phyloP scores from a whole-genome alignment of 306 rosid genomes.

The Echinosophora koreensis region DNA sequence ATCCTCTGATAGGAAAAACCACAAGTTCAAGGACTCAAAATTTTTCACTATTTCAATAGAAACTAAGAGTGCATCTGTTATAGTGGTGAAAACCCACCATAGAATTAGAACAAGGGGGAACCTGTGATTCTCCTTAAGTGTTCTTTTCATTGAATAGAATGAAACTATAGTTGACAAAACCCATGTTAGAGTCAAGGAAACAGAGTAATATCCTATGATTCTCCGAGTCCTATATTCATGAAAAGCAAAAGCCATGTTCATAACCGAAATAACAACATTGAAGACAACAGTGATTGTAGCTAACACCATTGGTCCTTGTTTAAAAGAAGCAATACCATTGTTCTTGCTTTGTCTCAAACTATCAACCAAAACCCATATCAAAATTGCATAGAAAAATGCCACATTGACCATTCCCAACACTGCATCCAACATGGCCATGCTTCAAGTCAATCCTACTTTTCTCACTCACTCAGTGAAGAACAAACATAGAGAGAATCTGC shows the following conservation, averaged over 20 bases:
- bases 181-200: slow-evolving; percentile 67
- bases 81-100: slow-evolving; percentile 73
- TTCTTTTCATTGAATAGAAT: slow-evolving; percentile 50
- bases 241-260: slow-evolving; percentile 57
- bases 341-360: slow-evolving; percentile 50
- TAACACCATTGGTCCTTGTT: slow-evolving; percentile 36
- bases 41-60: slow-evolving; percentile 45
- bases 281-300: slow-evolving; percentile 43
- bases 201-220: slow-evolving; percentile 39
- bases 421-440: slow-evolving; percentile 48
- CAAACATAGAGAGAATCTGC: neutral
- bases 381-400: slow-evolving; percentile 57
- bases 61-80: slow-evolving; percentile 46
- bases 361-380: slow-evolving; percentile 66
- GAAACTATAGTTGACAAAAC: slow-evolving; percentile 61
- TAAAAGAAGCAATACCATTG: neutral
- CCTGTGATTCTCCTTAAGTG: slow-evolving; percentile 34
- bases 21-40: slow-evolving; percentile 44
- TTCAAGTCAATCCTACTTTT: neutral
- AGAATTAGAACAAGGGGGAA: slow-evolving; percentile 69
- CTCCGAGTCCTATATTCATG: slow-evolving; percentile 47
- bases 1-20: slow-evolving; percentile 57
- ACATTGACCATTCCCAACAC: slow-evolving; percentile 53
- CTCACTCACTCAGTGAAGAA: neutral
- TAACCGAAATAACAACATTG: slow-evolving; percentile 52